Evolutionary conservation across 768 basidiomycete species (phyloP).

Genomic region (Kwoniella newhampshirensis): DNA sequence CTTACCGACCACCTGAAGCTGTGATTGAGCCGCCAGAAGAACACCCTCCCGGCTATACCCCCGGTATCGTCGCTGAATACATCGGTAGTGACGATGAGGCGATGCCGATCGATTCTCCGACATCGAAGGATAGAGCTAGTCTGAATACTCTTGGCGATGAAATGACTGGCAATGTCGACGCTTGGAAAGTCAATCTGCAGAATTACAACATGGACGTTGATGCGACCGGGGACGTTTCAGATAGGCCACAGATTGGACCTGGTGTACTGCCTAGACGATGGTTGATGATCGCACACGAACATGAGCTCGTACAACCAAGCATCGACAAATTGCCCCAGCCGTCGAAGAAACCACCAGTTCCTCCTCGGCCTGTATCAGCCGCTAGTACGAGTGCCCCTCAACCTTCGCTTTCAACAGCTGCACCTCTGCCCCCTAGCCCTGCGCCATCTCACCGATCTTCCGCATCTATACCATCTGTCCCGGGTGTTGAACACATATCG

Average conservation of each 20-base stretch:
- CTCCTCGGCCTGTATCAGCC: background rate
- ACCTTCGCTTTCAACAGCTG: background rate
- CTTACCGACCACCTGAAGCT: constrained; percentile 43
- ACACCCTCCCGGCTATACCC: constrained; percentile 35
- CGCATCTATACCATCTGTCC: constrained; percentile 6
- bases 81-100: constrained; percentile 28
- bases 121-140: background rate
- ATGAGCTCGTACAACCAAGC: constrained; percentile 36
- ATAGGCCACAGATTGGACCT: constrained; percentile 36
- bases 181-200: constrained; percentile 23
- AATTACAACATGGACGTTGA: constrained; percentile 21
- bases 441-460: constrained; percentile 1
- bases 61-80: constrained; percentile 39
- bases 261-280: constrained; percentile 34
- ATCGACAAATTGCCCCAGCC: constrained; percentile 29
- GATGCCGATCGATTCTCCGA: constrained; percentile 4
- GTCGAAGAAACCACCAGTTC: constrained; percentile 8
- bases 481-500: constrained; percentile 13
- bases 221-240: constrained; percentile 5
- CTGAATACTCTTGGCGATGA: constrained; percentile 3
- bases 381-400: background rate
- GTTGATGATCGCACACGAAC: constrained; percentile 35
- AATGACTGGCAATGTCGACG: constrained; percentile 7
- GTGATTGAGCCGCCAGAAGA: constrained; percentile 43
- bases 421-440: constrained; percentile 11